These are phyloP conservation scores for Epithemia pelagica DNA, from an alignment of 108 stramenopile species.

Conservation along the genomic window DNA sequence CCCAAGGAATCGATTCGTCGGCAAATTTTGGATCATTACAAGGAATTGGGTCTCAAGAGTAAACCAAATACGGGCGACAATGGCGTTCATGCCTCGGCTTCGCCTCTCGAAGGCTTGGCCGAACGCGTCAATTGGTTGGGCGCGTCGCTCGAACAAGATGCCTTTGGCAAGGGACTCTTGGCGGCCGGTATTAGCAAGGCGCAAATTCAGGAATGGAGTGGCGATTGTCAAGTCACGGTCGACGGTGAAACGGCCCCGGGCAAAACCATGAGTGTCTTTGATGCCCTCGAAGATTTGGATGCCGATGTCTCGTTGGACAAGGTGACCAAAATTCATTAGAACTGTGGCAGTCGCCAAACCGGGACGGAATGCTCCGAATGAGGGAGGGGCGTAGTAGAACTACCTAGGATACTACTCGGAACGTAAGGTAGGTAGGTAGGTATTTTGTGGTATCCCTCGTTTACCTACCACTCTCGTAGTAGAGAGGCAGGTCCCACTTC, in stretches of 20 bases:
- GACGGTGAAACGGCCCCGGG: conserved; percentile 30
- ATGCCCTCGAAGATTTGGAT: conserved; percentile 84
- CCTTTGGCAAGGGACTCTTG: conserved; percentile 73
- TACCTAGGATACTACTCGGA: too few relatives aligned
- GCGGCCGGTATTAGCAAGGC: conserved; percentile 51
- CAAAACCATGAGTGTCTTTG: conserved; percentile 62
- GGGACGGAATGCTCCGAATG: too few relatives aligned
- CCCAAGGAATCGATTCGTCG: conserved; percentile 71
- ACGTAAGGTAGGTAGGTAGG: too few relatives aligned
- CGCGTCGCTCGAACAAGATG: conserved; percentile 46
- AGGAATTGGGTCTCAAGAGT: conserved; percentile 55
- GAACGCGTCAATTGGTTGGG: conserved; percentile 83
- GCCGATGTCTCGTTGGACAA: conserved; percentile 65
- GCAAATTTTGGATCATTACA: conserved; percentile 61
- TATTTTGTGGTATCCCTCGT: too few relatives aligned
- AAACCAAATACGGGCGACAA: conserved; percentile 86
- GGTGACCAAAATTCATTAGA: conserved; percentile 1
- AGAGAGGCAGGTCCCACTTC: too few relatives aligned
- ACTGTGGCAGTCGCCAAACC: too few relatives aligned
- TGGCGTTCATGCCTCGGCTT: conserved; percentile 87
- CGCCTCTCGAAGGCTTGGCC: conserved; percentile 88
- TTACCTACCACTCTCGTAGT: too few relatives aligned
- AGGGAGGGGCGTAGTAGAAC: too few relatives aligned
- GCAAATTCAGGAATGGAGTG: conserved; percentile 68
- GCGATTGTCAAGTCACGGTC: conserved; percentile 60